phyloP scores from a whole-genome alignment of 2,329 filamentous ascomycete species.

The Clathrospora elynae region DNA sequence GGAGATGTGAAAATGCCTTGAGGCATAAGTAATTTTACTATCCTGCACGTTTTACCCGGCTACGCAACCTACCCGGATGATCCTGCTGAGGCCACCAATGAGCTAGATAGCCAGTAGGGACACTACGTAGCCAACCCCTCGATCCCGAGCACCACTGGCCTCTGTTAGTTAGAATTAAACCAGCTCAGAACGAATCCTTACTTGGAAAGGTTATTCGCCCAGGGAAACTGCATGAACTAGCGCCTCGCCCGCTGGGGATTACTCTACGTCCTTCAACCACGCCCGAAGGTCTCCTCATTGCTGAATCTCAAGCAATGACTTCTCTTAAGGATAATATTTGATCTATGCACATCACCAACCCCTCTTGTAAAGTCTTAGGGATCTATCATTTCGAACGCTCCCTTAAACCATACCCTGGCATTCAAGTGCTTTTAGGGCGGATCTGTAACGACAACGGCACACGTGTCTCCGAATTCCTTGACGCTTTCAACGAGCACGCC shows the following conservation, averaged over 20 bases:
- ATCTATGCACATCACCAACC: background rate
- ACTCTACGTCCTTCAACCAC: background rate
- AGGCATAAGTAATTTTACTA: background rate
- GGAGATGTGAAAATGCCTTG: background rate
- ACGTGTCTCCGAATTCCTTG: background rate
- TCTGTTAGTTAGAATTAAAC: constrained; percentile 1
- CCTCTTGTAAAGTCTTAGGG: background rate
- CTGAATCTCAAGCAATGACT: too few species aligned
- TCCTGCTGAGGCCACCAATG: background rate
- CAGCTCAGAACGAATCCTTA: background rate
- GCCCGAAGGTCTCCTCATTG: background rate
- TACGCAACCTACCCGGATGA: background rate
- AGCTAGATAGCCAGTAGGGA: background rate
- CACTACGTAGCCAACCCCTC: too few species aligned
- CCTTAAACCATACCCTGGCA: background rate
- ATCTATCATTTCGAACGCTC: background rate
- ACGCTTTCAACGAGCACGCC: background rate
- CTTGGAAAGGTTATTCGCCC: background rate
- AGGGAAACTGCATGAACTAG: background rate
- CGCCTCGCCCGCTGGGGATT: background rate
- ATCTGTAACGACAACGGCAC: background rate
- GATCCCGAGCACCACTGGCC: background rate
- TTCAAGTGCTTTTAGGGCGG: background rate
- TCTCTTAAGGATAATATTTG: background rate
- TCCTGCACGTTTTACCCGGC: background rate